Evolutionary conservation across 208 protist species (phyloP).

Genomic region (Histomonas meleagridis): DNA sequence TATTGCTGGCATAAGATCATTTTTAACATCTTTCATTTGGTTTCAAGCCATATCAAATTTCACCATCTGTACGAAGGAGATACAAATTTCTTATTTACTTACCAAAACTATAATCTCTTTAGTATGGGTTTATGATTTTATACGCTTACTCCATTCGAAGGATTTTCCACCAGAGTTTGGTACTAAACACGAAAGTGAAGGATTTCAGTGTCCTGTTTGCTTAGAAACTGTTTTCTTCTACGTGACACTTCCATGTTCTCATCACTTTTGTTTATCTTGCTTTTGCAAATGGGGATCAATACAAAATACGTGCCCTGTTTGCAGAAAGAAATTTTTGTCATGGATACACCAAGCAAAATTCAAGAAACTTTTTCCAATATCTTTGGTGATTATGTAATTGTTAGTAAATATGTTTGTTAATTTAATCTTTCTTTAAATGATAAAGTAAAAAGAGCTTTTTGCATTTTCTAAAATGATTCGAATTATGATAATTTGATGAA

Average conservation of each 20-base stretch:
- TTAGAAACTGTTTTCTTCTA: conserved; percentile 4
- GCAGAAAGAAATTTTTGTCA: not conserved
- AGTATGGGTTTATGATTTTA: not conserved
- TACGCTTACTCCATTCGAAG: not conserved
- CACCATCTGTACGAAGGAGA: no score
- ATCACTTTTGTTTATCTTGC: conserved; percentile 6
- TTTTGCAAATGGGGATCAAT: not conserved
- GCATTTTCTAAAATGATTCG: no score
- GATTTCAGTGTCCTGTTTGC: not conserved
- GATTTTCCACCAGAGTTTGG: conserved; percentile 1
- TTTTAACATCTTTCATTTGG: not conserved
- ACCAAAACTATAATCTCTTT: not conserved
- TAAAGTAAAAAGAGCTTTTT: no score
- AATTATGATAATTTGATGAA: no score
- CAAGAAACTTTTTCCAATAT: not conserved
- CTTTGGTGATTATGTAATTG: conserved; percentile 21
- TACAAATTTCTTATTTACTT: not conserved
- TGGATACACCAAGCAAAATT: conserved; percentile 20
- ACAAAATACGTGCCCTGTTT: not conserved
- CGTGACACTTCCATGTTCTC: not conserved
- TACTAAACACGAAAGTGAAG: not conserved
- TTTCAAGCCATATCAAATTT: not conserved
- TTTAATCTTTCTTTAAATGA: no score
- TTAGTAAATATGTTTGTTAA: no score
- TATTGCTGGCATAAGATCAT: not conserved